phyloP scores from a whole-genome alignment of 139 green algal species.

The Picochlorum sp. region DNA sequence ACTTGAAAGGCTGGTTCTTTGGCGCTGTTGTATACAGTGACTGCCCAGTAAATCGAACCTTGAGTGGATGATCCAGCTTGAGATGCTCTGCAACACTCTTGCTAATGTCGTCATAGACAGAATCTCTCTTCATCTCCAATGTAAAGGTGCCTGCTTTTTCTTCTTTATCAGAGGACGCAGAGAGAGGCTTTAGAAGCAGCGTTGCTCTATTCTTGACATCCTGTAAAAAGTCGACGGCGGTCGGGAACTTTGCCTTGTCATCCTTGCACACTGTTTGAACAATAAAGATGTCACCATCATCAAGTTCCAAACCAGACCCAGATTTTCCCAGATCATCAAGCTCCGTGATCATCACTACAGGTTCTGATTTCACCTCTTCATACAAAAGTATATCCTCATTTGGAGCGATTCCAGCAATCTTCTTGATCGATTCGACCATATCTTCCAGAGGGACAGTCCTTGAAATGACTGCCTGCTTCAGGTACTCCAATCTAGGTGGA shows the following conservation, averaged over 20 bases:
- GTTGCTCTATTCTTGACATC: constrained; percentile 53
- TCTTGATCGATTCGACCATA: constrained; percentile 35
- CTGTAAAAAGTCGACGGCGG: constrained; percentile 53
- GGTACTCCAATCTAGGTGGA: constrained; percentile 34
- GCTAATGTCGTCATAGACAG: constrained; percentile 74
- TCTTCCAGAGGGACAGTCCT: constrained; percentile 4
- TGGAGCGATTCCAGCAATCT: constrained; percentile 29
- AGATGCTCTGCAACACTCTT: constrained; percentile 47
- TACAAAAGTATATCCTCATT: constrained; percentile 14
- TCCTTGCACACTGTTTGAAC: constrained; percentile 51
- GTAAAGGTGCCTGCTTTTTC: constrained; percentile 41
- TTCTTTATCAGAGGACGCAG: constrained; percentile 19
- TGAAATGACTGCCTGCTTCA: constrained; percentile 30
- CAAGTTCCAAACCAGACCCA: constrained; percentile 33
- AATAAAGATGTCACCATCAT: constrained; percentile 84
- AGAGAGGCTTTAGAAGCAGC: constrained; percentile 47
- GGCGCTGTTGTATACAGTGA: constrained; percentile 61
- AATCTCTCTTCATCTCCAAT: constrained; percentile 77
- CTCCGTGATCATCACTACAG: constrained; percentile 62
- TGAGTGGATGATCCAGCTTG: constrained; percentile 30
- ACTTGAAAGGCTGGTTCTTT: constrained; percentile 50
- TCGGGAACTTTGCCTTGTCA: background rate
- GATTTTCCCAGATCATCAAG: constrained; percentile 15
- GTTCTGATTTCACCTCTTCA: constrained; percentile 92
- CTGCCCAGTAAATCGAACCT: constrained; percentile 40